phyloP scores from a whole-genome alignment of 108 stramenopile species.

The Mayamaea pseudoterrestris region DNA sequence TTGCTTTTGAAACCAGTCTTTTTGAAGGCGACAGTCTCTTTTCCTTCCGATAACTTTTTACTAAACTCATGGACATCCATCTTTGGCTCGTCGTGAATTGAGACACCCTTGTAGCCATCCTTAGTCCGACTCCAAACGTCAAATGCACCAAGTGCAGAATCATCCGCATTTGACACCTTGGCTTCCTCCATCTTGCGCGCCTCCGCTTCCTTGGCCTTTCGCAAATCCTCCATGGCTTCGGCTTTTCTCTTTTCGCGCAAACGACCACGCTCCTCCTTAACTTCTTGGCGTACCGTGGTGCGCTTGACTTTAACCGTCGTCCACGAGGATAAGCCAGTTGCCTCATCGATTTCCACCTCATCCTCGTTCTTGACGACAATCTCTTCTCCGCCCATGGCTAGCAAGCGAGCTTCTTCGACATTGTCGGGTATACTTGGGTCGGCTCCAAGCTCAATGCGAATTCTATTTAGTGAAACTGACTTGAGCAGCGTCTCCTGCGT shows the following conservation, averaged over 20 bases:
- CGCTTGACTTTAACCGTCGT: conserved; percentile 50
- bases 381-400: conserved; percentile 59
- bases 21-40: conserved; percentile 14
- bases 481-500: conserved; percentile 64
- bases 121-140: conserved; percentile 43
- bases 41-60: conserved; percentile 19
- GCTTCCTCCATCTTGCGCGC: conserved; percentile 71
- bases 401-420: conserved; percentile 64
- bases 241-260: conserved; percentile 20
- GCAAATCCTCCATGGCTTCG: conserved; percentile 25
- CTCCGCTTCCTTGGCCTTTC: conserved; percentile 32
- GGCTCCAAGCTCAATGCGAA: conserved; percentile 52
- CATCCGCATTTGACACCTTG: conserved; percentile 61
- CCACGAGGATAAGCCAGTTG: conserved; percentile 67
- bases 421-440: conserved; percentile 59
- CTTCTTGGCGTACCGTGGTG: conserved; percentile 51
- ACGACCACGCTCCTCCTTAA: conserved; percentile 47
- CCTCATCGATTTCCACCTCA: conserved; percentile 37
- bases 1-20: conserved; percentile 11
- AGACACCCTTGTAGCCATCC: conserved; percentile 64
- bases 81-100: conserved; percentile 39
- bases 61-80: conserved; percentile 5
- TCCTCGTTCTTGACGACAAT: not conserved
- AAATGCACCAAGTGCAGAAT: conserved; percentile 79
- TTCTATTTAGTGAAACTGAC: conserved; percentile 36